Base-by-base conservation (phyloP, 495 filamentous ascomycete genomes). In the Xylaria telfairii region DNA sequence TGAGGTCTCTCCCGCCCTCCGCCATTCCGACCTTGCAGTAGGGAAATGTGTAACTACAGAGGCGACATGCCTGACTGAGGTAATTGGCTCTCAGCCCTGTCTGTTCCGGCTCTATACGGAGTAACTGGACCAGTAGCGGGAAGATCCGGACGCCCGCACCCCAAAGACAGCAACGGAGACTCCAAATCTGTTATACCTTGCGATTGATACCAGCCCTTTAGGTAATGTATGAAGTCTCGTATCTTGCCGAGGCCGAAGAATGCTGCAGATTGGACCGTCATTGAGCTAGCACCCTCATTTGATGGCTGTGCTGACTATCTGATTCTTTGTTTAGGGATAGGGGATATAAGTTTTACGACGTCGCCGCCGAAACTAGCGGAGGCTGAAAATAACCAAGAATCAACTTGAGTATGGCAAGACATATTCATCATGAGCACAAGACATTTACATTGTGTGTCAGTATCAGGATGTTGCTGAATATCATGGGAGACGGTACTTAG, bases 51-150 rank as follows among this genome's bases (percentile, higher is more conserved):
- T 34, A 51, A n/a, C 15, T 28, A 41, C 26, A 41, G 15, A 47
- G 42, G 28, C 3, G 61, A 64, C 15, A 9, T 65, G 62, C 24
- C 62, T 37, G 62, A 51, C 19, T 44, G n/a, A 49, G 8, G 46
- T 24, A 30, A 66, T 54, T 42, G 49, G 46, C n/a, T 39, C 63
- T 67, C 65, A 56, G 65, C 37, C 65, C 41, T 67, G 65, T 37
- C n/a, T 56, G 28, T 44, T 34, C 37, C 65, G 37, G 30, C 49
- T 67, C 15, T 6, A 44, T 44, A 32, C 39, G n/a, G n/a, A 42
- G 24, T 39, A 28, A 21, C 10, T 67, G 24, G 49, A 39, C 32
- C n/a, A 54, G n/a, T 15, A 12, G 65, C 37, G 49, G 49, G 1
- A 19, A 3, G 28, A 42, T 37, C 28, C 24, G 49, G 24, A 67